These are phyloP conservation scores for Micromonas pusilla DNA, from an alignment of 139 green algal genomes.

Conservation along the genomic window DNA sequence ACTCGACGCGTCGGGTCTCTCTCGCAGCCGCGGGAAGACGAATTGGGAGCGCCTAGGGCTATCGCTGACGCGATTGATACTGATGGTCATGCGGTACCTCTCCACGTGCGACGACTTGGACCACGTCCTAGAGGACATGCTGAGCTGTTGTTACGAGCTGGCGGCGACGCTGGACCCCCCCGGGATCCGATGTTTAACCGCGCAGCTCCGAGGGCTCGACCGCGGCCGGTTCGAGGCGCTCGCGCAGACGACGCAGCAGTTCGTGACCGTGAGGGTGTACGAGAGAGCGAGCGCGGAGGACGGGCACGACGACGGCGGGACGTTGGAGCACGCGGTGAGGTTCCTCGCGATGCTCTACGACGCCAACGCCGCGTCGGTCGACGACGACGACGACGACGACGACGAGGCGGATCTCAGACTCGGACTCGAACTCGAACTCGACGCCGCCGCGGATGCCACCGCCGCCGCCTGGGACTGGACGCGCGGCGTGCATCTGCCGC, in stretches of 20 bases:
- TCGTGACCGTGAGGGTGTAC: constrained; percentile 58
- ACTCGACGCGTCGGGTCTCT: too few relatives aligned
- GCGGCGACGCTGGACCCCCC: constrained; percentile 12
- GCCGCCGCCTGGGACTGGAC: too few relatives aligned
- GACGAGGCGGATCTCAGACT: too few relatives aligned
- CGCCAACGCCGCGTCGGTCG: not conserved
- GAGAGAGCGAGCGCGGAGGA: too few relatives aligned
- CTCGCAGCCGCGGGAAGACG: too few relatives aligned
- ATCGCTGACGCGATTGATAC: too few relatives aligned
- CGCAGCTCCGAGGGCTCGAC: not conserved
- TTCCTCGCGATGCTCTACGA: not conserved
- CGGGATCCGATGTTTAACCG: not conserved
- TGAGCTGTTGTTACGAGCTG: not conserved
- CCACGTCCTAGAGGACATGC: constrained; percentile 7
- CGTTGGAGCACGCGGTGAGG: not conserved
- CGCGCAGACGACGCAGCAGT: constrained; percentile 49
- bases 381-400: not conserved
- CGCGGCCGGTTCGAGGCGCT: not conserved
- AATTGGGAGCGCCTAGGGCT: too few relatives aligned
- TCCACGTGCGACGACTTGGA: too few relatives aligned
- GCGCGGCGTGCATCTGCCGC: not conserved
- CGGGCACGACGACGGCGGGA: too few relatives aligned
- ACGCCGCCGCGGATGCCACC: too few relatives aligned
- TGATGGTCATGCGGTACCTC: too few relatives aligned
- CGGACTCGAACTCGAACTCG: too few relatives aligned